phyloP scores from a whole-genome alignment of 768 basidiomycete genomes.

The Boletus tomentosulus region DNA sequence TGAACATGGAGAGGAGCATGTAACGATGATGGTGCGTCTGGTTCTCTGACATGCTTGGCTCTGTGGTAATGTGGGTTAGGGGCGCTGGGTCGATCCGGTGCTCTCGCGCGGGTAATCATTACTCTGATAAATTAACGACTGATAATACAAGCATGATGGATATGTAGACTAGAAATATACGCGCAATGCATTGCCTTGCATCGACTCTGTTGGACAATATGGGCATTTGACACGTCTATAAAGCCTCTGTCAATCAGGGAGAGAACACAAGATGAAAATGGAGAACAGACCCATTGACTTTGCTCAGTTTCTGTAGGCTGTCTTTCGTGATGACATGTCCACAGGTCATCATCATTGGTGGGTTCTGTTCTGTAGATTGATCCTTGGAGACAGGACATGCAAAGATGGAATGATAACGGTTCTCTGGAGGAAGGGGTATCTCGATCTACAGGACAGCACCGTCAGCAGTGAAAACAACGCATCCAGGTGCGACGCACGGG shows the following conservation, averaged over 20 bases:
- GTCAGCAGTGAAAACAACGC: background rate
- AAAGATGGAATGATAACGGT: constrained; percentile 95
- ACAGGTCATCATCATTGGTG: constrained; percentile 96
- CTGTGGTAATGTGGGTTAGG: constrained; percentile 10
- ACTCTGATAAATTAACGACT: background rate
- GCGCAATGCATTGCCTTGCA: constrained; percentile 48
- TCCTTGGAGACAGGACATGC: constrained; percentile 98
- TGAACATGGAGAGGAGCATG: constrained; percentile 54
- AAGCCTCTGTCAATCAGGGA: background rate
- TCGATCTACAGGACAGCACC: constrained; percentile 63
- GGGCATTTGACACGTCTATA: constrained; percentile 90
- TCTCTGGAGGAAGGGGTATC: constrained; percentile 79
- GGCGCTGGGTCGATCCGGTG: constrained; percentile 26
- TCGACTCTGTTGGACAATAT: constrained; percentile 87
- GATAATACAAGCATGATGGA: constrained; percentile 9
- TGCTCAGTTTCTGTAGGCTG: constrained; percentile 84
- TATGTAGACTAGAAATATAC: constrained; percentile 54
- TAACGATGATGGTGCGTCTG: constrained; percentile 46
- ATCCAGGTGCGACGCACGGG: constrained; percentile 49
- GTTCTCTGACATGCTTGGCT: background rate
- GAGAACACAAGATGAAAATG: background rate
- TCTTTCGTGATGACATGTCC: constrained; percentile 95
- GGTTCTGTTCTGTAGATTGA: constrained; percentile 88
- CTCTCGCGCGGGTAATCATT: background rate
- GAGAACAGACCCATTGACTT: constrained; percentile 71